Percentiles rank a stretch among this genome's conserved stretches.
phyloP scores from a whole-genome alignment of 1,284 basidiomycete genomes.

The Boletellus sp. region DNA sequence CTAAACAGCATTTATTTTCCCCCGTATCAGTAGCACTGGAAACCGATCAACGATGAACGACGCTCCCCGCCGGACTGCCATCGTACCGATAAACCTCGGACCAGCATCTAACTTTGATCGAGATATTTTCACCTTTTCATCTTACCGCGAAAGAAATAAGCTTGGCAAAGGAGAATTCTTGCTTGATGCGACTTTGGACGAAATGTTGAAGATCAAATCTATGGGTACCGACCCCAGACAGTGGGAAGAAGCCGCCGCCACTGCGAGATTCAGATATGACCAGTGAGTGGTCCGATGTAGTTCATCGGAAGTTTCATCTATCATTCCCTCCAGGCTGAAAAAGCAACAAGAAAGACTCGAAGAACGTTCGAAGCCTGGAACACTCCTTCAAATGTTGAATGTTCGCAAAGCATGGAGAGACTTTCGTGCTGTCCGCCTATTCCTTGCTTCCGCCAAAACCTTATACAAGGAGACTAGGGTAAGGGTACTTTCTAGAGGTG shows the following conservation, averaged over 20 bases:
- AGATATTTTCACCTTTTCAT: conserved; percentile 9
- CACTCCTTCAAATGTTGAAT: too few relatives aligned
- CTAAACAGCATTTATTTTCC: background rate
- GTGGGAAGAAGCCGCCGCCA: conserved; percentile 1
- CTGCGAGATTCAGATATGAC: background rate
- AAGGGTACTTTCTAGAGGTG: too few relatives aligned
- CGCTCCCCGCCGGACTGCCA: background rate
- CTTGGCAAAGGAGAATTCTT: conserved; percentile 11
- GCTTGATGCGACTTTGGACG: conserved; percentile 10
- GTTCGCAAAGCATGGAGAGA: too few relatives aligned
- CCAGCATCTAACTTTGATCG: background rate
- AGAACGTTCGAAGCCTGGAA: too few relatives aligned
- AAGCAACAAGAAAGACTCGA: too few relatives aligned
- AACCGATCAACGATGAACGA: background rate
- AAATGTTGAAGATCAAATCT: conserved; percentile 4
- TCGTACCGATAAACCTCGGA: conserved; percentile 14
- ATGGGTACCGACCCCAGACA: conserved; percentile 4
- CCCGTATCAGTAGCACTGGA: background rate
- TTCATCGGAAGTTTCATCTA: too few relatives aligned
- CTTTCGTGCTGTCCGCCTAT: too few relatives aligned
- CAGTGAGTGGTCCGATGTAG: too few relatives aligned
- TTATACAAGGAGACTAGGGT: too few relatives aligned
- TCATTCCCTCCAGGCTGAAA: too few relatives aligned
- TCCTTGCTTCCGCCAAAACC: too few relatives aligned
- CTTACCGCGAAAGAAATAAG: background rate